A percentile compares a stretch with the other conserved stretches of the same genome.
phyloP scores from a whole-genome alignment of 495 filamentous ascomycete genomes.

The Lindgomyces ingoldianus region DNA sequence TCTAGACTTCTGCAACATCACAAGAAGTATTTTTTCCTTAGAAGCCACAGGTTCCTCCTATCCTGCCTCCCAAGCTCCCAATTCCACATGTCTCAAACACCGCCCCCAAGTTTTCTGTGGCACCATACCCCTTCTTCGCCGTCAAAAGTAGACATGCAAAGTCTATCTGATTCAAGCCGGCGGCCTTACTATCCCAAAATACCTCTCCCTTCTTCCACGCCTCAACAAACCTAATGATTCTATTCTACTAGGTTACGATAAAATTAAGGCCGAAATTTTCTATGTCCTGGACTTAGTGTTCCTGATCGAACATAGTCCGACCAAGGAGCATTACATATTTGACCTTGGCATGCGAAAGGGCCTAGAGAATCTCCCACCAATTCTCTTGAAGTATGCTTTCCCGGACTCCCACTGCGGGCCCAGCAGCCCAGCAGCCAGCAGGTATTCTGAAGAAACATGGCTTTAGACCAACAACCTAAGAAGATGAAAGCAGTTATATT shows the following conservation, averaged over 20 bases:
- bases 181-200: conserved; percentile 9
- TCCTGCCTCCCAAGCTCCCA: no score
- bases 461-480: conserved; percentile 16
- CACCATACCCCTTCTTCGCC: conserved; percentile 20
- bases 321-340: conserved; percentile 19
- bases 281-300: conserved; percentile 28
- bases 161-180: conserved; percentile 31
- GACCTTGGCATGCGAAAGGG: conserved; percentile 31
- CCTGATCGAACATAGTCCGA: conserved; percentile 14
- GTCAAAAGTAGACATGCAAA: conserved; percentile 16
- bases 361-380: conserved; percentile 22
- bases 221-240: conserved; percentile 11
- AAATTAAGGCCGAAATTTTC: not conserved
- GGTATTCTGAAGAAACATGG: conserved; percentile 19
- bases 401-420: conserved; percentile 10
- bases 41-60: no score
- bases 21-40: no score
- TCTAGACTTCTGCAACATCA: no score
- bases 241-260: not conserved
- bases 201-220: conserved; percentile 18
- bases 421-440: not conserved
- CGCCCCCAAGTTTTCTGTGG: conserved; percentile 8
- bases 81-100: not conserved
- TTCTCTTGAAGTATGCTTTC: conserved; percentile 15
- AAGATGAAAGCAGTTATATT: conserved; percentile 24